phyloP scores from a whole-genome alignment of 2,329 filamentous ascomycete species.

The Fusarium nurragi region DNA sequence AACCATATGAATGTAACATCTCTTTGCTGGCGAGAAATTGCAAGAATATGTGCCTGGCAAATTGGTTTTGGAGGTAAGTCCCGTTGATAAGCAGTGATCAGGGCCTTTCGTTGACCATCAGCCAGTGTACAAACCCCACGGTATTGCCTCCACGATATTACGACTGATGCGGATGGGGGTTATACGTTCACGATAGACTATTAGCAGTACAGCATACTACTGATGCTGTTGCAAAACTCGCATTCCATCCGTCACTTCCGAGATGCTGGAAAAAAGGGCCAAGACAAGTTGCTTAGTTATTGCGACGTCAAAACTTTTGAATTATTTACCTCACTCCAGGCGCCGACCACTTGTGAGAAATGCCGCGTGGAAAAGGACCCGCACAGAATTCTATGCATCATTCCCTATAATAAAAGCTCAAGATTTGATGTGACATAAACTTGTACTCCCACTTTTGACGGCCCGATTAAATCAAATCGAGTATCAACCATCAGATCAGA shows the following conservation, averaged over 20 bases:
- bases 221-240: no score
- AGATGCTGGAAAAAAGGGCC: no score
- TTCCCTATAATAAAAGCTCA: background rate
- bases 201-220: no score
- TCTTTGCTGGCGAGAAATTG: no score
- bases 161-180: background rate
- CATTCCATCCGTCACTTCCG: no score
- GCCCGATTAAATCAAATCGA: background rate
- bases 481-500: slow-evolving; percentile 29
- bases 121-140: background rate
- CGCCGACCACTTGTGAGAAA: no score
- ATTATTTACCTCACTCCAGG: no score
- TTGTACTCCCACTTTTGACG: background rate
- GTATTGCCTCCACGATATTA: background rate
- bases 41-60: background rate
- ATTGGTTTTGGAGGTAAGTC: background rate
- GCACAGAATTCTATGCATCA: background rate
- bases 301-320: background rate
- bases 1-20: no score
- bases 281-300: no score
- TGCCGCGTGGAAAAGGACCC: background rate
- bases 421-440: background rate
- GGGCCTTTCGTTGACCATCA: no score
- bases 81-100: rapidly evolving
- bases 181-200: background rate